A percentile compares a stretch with the other conserved stretches of the same genome.
These are phyloP conservation scores for Jaltomata sinuosa DNA, from an alignment of 257 asterid species.

Conservation along the genomic window DNA sequence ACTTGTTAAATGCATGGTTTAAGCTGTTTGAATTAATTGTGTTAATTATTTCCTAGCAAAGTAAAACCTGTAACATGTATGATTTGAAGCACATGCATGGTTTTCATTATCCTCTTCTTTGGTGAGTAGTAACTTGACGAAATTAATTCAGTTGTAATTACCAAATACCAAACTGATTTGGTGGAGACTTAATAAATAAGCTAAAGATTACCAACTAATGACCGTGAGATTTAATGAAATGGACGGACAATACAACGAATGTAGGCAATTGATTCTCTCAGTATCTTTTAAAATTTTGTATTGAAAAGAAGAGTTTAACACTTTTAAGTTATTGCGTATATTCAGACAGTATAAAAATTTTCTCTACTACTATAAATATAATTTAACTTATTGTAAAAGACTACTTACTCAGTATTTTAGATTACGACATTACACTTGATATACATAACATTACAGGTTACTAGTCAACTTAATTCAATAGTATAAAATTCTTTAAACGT, in stretches of 20 bases:
- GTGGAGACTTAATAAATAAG: neutral
- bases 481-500: neutral
- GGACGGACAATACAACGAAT: neutral
- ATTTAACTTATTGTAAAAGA: neutral
- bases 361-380: no score
- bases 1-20: neutral
- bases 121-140: neutral
- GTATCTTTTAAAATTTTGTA: neutral
- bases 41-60: neutral
- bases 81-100: neutral
- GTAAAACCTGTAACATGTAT: neutral
- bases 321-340: neutral
- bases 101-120: neutral
- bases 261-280: neutral
- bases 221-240: neutral
- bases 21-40: neutral
- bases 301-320: neutral
- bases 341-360: no score
- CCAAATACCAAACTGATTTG: neutral
- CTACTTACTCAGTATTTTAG: neutral
- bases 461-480: neutral
- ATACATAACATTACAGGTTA: neutral
- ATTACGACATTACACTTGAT: neutral
- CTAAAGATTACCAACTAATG: neutral
- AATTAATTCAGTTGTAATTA: neutral